Evolutionary conservation across 495 filamentous ascomycete species (phyloP).

Genomic region (Xylaria sp.): DNA sequence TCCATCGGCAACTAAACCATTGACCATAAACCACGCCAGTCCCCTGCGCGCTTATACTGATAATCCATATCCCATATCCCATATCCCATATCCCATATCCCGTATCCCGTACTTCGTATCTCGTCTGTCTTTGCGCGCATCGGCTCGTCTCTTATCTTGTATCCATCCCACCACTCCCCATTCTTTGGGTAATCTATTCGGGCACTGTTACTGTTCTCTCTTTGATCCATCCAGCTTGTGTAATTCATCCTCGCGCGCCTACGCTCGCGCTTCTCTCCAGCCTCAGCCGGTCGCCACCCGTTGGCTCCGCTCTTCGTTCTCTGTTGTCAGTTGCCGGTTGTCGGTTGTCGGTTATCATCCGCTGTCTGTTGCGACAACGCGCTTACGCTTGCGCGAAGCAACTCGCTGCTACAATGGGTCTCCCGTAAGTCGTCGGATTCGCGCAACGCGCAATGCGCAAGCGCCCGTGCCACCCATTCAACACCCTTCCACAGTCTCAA

Average conservation of each 20-base stretch:
- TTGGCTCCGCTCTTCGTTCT: not conserved
- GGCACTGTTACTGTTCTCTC: not conserved
- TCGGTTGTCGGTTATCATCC: not conserved
- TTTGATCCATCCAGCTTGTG: not conserved
- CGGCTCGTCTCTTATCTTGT: not conserved
- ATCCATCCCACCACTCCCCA: too few species aligned
- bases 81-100: not conserved
- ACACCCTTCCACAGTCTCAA: not conserved
- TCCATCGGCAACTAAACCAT: slow-evolving; percentile 7
- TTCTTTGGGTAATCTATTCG: not conserved
- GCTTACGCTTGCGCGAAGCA: slow-evolving; percentile 23
- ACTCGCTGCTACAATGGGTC: slow-evolving; percentile 67
- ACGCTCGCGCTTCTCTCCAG: not conserved
- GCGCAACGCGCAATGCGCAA: slow-evolving; percentile 40
- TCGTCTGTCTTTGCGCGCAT: too few species aligned
- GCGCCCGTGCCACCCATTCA: slow-evolving; percentile 1
- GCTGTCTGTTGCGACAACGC: slow-evolving; percentile 23
- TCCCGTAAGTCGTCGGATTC: slow-evolving; percentile 67
- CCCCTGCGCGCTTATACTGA: not conserved
- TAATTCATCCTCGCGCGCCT: not conserved
- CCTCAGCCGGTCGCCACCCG: slow-evolving; percentile 7
- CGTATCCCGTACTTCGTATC: too few species aligned
- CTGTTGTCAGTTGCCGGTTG: slow-evolving; percentile 1
- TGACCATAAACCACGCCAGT: slow-evolving; percentile 11
- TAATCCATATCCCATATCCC: not conserved